phyloP scores from a whole-genome alignment of 352 stramenopile genomes.

The Phytophthora cryptogea region DNA sequence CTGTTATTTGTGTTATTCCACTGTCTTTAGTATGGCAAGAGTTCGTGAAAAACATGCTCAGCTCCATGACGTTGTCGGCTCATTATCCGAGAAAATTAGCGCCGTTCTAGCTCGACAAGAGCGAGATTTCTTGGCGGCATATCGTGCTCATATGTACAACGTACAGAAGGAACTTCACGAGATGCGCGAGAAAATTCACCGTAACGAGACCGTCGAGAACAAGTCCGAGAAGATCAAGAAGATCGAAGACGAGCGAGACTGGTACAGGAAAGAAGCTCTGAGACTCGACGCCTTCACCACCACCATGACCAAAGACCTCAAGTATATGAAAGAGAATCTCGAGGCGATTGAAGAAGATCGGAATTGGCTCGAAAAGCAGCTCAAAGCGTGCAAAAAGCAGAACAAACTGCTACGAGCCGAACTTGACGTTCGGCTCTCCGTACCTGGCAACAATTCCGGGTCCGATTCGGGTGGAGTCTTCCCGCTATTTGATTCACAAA shows the following conservation, averaged over 20 bases:
- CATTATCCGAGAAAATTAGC: conserved; percentile 89
- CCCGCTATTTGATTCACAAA: conserved; percentile 44
- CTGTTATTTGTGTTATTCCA: background rate
- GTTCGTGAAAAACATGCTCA: conserved; percentile 83
- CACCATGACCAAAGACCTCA: conserved; percentile 92
- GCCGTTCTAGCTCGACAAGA: conserved; percentile 91
- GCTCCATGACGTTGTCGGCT: conserved; percentile 80
- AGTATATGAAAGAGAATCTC: conserved; percentile 92
- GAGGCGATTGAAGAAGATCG: conserved; percentile 91
- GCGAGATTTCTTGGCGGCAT: conserved; percentile 92
- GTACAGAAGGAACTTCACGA: conserved; percentile 94
- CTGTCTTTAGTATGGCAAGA: conserved; percentile 62
- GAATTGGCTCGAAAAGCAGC: conserved; percentile 92
- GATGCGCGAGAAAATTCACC: conserved; percentile 88
- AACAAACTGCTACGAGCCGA: conserved; percentile 91
- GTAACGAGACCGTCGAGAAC: conserved; percentile 89
- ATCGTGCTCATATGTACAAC: conserved; percentile 95
- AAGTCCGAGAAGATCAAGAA: conserved; percentile 92
- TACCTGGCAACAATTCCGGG: conserved; percentile 32
- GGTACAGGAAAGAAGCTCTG: conserved; percentile 92
- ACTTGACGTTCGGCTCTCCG: conserved; percentile 64
- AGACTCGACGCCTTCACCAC: conserved; percentile 91
- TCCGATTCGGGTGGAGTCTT: conserved; percentile 31
- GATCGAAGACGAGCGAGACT: conserved; percentile 94
- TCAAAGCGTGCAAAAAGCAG: conserved; percentile 94